Conservation (phyloP, 371 early-diverging fungal genomes). For the Lichtheimia ornata region DNA sequence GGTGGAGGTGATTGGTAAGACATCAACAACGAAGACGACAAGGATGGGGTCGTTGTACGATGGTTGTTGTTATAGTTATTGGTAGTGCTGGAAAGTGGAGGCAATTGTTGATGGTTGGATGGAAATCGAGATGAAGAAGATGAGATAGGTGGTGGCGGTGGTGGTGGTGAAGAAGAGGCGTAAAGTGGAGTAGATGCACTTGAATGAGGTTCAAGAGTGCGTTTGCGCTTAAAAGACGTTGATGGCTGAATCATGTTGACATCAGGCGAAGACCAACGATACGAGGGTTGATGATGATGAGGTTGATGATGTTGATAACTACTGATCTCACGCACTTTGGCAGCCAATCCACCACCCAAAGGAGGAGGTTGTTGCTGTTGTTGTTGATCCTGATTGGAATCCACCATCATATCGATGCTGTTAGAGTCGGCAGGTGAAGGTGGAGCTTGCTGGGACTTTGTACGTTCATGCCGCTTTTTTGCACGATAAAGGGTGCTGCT, state of each 20-base stretch:
- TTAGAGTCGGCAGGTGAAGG: constrained; percentile 50
- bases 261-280: constrained; percentile 24
- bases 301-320: constrained; percentile 13
- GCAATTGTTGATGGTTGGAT: constrained; percentile 9
- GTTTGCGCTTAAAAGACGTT: constrained; percentile 36
- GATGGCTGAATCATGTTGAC: constrained; percentile 31
- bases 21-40: neutral
- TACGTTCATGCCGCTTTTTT: constrained; percentile 46
- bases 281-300: constrained; percentile 3
- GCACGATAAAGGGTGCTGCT: constrained; percentile 52
- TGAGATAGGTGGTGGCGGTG: constrained; percentile 2
- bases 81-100: constrained; percentile 1
- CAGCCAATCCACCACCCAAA: constrained; percentile 31
- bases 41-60: neutral
- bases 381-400: neutral
- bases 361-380: constrained; percentile 4
- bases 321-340: constrained; percentile 41
- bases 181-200: constrained; percentile 41
- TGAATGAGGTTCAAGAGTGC: constrained; percentile 20
- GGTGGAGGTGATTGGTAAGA: constrained; percentile 8
- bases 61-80: constrained; percentile 12
- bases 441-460: constrained; percentile 34
- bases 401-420: constrained; percentile 12
- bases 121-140: constrained; percentile 16
- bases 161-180: constrained; percentile 12